Evolutionary conservation across 2,329 filamentous ascomycete species (phyloP).

Genomic region (Penicillium corylophilum): DNA sequence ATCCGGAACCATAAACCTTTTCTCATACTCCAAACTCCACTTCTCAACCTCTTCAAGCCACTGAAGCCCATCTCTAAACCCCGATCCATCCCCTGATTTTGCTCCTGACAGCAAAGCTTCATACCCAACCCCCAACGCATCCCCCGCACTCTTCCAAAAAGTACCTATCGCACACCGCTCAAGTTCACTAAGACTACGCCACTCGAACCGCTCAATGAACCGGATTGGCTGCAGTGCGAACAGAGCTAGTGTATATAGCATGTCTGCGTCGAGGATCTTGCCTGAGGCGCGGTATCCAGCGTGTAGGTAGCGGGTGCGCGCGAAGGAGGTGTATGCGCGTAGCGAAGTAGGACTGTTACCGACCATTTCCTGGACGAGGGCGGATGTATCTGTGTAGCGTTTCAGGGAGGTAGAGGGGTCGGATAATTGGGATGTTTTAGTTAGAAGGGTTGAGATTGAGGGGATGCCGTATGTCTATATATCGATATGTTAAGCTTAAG

Average conservation of each 20-base stretch:
- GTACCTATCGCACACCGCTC: slow-evolving; percentile 67
- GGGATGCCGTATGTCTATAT: slow-evolving; percentile 60
- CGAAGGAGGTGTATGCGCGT: slow-evolving; percentile 53
- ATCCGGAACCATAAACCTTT: slow-evolving; percentile 56
- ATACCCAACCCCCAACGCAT: slow-evolving; percentile 65
- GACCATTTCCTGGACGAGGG: slow-evolving; percentile 52
- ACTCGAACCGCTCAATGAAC: slow-evolving; percentile 67
- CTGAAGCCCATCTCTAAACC: slow-evolving; percentile 52
- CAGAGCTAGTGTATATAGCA: slow-evolving; percentile 64
- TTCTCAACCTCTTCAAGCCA: slow-evolving; percentile 52
- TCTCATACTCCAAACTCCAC: slow-evolving; percentile 61
- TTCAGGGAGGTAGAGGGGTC: slow-evolving; percentile 50
- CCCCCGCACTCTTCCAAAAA: slow-evolving; percentile 70
- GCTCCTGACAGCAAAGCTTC: slow-evolving; percentile 48
- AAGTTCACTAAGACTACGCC: slow-evolving; percentile 65
- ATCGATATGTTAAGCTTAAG: too few species aligned
- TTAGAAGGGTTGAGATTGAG: slow-evolving; percentile 51
- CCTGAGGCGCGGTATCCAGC: slow-evolving; percentile 56
- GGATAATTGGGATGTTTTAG: slow-evolving; percentile 52
- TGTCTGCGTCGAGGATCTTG: slow-evolving; percentile 61
- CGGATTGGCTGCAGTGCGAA: slow-evolving; percentile 65
- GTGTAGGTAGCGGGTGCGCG: slow-evolving; percentile 66
- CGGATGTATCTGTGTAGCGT: slow-evolving; percentile 53
- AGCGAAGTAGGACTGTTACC: slow-evolving; percentile 44
- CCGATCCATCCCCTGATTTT: too few species aligned